Percentiles rank a stretch among this genome's conserved stretches.
Evolutionary conservation across 129 eudicot genomes (phyloP).

Genomic region (Chrysanthemum makinoi): DNA sequence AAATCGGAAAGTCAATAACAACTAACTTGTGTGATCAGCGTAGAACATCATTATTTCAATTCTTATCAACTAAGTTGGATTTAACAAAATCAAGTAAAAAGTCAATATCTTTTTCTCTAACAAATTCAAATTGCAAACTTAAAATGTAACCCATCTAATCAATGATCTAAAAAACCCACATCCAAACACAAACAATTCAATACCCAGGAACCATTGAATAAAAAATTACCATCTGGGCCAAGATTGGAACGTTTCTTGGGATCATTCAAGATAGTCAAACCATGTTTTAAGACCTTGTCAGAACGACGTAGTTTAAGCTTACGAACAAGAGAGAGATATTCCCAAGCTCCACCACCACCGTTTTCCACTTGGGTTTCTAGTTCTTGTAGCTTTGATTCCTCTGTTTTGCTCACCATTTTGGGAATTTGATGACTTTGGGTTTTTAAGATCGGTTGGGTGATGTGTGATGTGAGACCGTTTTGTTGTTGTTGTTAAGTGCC

Average conservation of each 20-base stretch:
- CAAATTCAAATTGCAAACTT: not conserved
- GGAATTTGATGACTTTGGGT: conserved; percentile 22
- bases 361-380: conserved; percentile 87
- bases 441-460: conserved; percentile 25
- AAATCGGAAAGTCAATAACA: too few relatives aligned
- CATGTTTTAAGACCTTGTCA: conserved; percentile 80
- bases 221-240: conserved; percentile 71
- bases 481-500: conserved; percentile 16
- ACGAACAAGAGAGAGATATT: conserved; percentile 73
- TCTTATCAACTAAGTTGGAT: too few relatives aligned
- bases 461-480: conserved; percentile 14
- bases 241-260: conserved; percentile 75
- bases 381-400: conserved; percentile 56
- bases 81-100: too few relatives aligned
- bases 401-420: conserved; percentile 84
- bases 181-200: not conserved
- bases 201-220: conserved; percentile 1
- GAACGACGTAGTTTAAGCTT: conserved; percentile 94
- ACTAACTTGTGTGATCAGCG: too few relatives aligned
- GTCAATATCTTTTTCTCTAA: too few relatives aligned
- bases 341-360: conserved; percentile 96
- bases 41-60: too few relatives aligned
- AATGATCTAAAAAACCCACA: conserved; percentile 20
- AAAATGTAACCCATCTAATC: conserved; percentile 1
- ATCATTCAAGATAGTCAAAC: conserved; percentile 65